Evolutionary conservation across 805 yeast species (phyloP), one percentile per base, ranked within the genome.

Genomic region (Zygoascus bituminiphila): DNA sequence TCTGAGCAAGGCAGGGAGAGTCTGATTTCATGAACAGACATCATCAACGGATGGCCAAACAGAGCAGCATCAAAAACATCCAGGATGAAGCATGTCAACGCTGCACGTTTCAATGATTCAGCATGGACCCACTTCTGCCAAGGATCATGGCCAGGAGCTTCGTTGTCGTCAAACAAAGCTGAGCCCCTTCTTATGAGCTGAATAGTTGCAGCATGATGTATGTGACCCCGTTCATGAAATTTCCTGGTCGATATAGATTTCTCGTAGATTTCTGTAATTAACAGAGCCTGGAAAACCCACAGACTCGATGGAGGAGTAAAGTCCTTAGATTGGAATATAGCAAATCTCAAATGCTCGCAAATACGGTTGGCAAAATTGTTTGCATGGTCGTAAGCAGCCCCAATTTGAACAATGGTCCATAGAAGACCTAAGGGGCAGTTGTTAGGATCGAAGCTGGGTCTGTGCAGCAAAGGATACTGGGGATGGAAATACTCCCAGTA

Each of bases 161-260:
- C 45, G 53, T 56, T 45, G 54, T 57, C 47, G 44, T 64, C 47
- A 41, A 62, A 62, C 65, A 87, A 64, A 0, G 84, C 76, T 1
- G 94, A 87, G 0, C 87, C 78, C 56, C 95, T 71, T 55, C 94
- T 68, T 44, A 87, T 66, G 39, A 87, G 66, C 63, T 87, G 95
- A 37, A 86, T 80, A 0, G 89, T 80, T 0, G 95, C 83, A 4
- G 93, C 95, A 62, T 87, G 96, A 61, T 88, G 95, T 19, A 88
- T 68, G 63, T 83, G 91, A 0, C 87, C 84, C 43, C 96, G 66
- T 65, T 87, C 96, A 61, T 87, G 96, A 57, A 84, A 64, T 37
- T 68, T 67, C 56, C 96, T 68, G 41, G 77, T 75, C 0, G 87
- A 71, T 55, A 83, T 80, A 51, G 82, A 75, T 66, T 87, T 84